phyloP scores from a whole-genome alignment of 2,329 filamentous ascomycete genomes.

The Cercospora sesami region DNA sequence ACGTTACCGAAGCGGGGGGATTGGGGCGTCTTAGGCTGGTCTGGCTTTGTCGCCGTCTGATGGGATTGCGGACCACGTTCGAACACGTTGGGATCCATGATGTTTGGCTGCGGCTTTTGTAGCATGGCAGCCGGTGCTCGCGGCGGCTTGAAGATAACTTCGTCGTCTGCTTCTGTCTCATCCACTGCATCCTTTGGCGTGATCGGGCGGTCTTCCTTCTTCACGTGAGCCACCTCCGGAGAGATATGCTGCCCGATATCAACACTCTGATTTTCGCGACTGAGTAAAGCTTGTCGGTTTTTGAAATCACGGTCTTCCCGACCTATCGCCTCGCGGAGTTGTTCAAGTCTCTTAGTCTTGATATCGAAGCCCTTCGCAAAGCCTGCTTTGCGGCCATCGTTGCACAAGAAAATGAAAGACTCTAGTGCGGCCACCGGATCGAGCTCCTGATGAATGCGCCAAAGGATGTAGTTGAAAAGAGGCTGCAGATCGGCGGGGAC shows the following conservation, averaged over 20 bases:
- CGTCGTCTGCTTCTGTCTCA: constrained; percentile 22
- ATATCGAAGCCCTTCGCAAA: constrained; percentile 54
- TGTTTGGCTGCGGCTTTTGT: constrained; percentile 32
- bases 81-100: constrained; percentile 53
- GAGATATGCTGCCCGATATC: constrained; percentile 7
- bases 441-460: constrained; percentile 53
- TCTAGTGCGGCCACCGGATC: constrained; percentile 51
- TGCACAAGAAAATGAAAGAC: constrained; percentile 54
- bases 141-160: constrained; percentile 35
- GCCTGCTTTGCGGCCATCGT: constrained; percentile 48
- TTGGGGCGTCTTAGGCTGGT: constrained; percentile 18
- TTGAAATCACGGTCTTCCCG: constrained; percentile 52
- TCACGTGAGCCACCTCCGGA: background rate
- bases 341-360: constrained; percentile 51
- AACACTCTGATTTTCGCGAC: constrained; percentile 28
- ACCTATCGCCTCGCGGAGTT: constrained; percentile 51
- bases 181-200: constrained; percentile 11
- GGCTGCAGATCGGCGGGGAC: constrained; percentile 47
- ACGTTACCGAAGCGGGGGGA: constrained; percentile 22
- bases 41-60: constrained; percentile 5
- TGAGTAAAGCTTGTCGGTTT: constrained; percentile 37
- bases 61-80: constrained; percentile 39
- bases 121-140: constrained; percentile 38
- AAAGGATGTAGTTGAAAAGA: constrained; percentile 54
- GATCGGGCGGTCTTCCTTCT: constrained; percentile 9